Conservation (phyloP, 1,284 basidiomycete genomes). For the Rhodotorula mucilaginosa region DNA sequence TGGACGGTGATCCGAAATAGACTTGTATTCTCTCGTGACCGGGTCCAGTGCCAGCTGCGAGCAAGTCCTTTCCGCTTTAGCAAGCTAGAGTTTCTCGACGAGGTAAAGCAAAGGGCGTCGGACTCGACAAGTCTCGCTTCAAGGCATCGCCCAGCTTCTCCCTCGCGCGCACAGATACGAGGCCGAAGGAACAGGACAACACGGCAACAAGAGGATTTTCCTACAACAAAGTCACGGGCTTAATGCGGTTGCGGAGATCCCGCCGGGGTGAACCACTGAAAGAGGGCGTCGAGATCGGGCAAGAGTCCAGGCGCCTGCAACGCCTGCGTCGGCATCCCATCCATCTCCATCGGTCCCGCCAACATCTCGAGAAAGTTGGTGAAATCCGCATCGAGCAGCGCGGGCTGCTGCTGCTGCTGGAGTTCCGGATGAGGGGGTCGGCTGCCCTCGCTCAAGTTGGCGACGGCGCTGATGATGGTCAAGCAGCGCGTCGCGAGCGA, state of each 20-base stretch:
- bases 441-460: slow-evolving; percentile 1
- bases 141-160: too few species aligned
- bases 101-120: too few species aligned
- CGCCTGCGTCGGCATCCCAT: neutral
- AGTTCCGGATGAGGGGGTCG: too few species aligned
- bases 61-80: too few species aligned
- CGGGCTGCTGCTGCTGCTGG: neutral
- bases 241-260: slow-evolving; percentile 1
- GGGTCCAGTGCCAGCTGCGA: too few species aligned
- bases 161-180: too few species aligned
- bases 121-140: too few species aligned
- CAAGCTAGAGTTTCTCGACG: too few species aligned
- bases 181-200: too few species aligned
- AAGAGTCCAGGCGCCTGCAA: neutral
- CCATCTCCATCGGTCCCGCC: neutral
- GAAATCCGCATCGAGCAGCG: slow-evolving; percentile 14
- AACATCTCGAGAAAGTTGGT: slow-evolving; percentile 13
- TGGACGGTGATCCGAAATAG: neutral
- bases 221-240: too few species aligned
- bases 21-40: too few species aligned
- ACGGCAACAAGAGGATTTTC: neutral
- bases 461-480: slow-evolving; percentile 13
- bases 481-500: slow-evolving; percentile 5
- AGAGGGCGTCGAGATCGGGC: slow-evolving; percentile 5
- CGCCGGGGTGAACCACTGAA: slow-evolving; percentile 9